A percentile compares a stretch with the other conserved stretches of the same genome.
phyloP scores from a whole-genome alignment of 1,284 basidiomycete genomes.

The Pisolithus thermaeus region DNA sequence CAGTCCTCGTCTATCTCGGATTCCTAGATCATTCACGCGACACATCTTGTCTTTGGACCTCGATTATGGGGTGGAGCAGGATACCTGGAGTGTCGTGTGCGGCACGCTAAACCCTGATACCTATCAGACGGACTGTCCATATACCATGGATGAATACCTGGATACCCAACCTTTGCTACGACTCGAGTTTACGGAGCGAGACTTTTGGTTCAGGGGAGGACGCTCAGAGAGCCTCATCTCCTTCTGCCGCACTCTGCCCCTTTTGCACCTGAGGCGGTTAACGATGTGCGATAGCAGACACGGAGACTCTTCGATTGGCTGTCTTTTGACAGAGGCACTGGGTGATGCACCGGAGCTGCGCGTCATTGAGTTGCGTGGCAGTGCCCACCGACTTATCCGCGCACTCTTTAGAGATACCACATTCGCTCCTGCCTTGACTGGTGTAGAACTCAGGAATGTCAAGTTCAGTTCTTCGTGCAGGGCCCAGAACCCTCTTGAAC shows the following conservation, averaged over 20 bases:
- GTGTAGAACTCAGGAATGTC: constrained; percentile 22
- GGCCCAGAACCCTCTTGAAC: background rate
- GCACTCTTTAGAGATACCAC: background rate
- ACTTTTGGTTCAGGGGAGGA: constrained; percentile 6
- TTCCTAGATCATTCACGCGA: no score
- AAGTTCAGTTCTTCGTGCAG: constrained; percentile 20
- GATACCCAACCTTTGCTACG: constrained; percentile 16
- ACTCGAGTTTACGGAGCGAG: constrained; percentile 2
- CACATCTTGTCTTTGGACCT: background rate
- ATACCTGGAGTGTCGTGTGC: background rate
- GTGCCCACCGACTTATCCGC: constrained; percentile 8
- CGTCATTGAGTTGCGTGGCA: constrained; percentile 9
- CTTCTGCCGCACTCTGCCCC: constrained; percentile 13
- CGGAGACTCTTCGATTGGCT: constrained; percentile 9
- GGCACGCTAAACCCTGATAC: background rate
- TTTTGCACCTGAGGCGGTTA: constrained; percentile 11
- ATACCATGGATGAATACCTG: background rate
- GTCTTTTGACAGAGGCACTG: constrained; percentile 13
- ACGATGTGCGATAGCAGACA: constrained; percentile 10
- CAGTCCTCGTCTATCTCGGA: background rate
- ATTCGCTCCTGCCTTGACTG: constrained; percentile 28
- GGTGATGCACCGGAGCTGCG: constrained; percentile 12
- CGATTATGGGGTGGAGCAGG: background rate
- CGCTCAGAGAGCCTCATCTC: constrained; percentile 11
- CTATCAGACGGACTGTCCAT: background rate